Conservation (phyloP, 2,329 filamentous ascomycete species). For the Bipolaris cookei region DNA sequence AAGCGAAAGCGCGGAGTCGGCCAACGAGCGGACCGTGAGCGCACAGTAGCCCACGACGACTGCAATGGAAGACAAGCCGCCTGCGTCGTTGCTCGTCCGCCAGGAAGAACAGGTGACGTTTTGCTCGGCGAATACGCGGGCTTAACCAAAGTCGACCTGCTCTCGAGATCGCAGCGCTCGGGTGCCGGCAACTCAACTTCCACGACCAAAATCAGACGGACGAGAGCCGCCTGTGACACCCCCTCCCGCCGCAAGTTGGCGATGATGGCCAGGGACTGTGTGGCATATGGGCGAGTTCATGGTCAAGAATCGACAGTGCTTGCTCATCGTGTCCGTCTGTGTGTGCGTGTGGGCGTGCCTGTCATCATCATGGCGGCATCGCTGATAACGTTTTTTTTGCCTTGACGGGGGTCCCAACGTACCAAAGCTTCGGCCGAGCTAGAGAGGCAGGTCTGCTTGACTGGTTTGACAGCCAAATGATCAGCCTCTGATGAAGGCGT, state of each 20-base stretch:
- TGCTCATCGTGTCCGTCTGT: background rate
- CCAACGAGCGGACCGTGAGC: conserved; percentile 37
- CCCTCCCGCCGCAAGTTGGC: background rate
- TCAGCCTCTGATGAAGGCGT: conserved; percentile 11
- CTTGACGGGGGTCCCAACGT: conserved; percentile 3
- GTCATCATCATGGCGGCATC: conserved; percentile 10
- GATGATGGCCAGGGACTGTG: background rate
- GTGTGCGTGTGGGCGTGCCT: conserved; percentile 1
- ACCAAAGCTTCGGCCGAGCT: conserved; percentile 34
- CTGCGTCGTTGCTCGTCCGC: conserved; percentile 22
- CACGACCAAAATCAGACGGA: conserved; percentile 32
- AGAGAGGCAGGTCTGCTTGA: background rate
- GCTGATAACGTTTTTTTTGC: conserved; percentile 29
- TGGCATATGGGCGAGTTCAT: conserved; percentile 21
- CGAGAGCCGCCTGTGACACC: conserved; percentile 5
- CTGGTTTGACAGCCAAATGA: conserved; percentile 16
- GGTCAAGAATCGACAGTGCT: conserved; percentile 14
- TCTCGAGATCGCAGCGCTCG: conserved; percentile 23
- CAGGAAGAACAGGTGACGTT: conserved; percentile 28
- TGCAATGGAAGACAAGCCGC: conserved; percentile 18
- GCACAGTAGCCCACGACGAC: conserved; percentile 19
- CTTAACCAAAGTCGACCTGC: conserved; percentile 11
- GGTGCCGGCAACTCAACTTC: conserved; percentile 26
- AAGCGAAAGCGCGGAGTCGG: conserved; percentile 43
- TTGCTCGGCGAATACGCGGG: conserved; percentile 23